Evolutionary conservation across 140 eudicot genomes (phyloP), one percentile per base, ranked within the genome.

Genomic region (Anethum foeniculum): DNA sequence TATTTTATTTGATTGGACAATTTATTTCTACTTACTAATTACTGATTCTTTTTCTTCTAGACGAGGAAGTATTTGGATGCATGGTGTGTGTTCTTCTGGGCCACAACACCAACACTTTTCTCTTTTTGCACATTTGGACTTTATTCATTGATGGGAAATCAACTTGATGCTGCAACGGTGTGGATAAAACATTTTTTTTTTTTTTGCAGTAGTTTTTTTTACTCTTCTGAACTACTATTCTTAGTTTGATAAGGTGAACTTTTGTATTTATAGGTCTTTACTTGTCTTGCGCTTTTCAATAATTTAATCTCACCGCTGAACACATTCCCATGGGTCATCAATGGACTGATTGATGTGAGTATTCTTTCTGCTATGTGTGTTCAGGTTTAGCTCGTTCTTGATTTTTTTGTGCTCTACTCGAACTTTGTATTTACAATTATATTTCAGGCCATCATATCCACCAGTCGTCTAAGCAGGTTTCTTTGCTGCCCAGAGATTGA

Each of bases 1-100:
- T 43, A 5, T 18, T 52, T 34, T 44, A 46, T 7, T 67, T 11
- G 4, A 14, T 18, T 15, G 19, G 15, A 43, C 43, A 60, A n/a
- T 43, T 13, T 13, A 4, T 2, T 52, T 78, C 81, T 36, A 62
- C n/a, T 60, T 51, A 78, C 10, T 56, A 23, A 39, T 60, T 51
- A 78, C 10, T 56, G 28, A 44, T 83, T 60, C 83, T 51, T 34
- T 68, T 44, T 88, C 27, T 16, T 34, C 75, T 65, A 94, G 98
- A 92, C 96, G 49, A 87, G 98, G 85, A 94, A 94, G 82, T 94
- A 94, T 86, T 82, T 94, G 88, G 98, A 94, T 85, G 97, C 97
- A 11, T 94, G 98, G 98, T 94, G 98, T 79, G 98, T 94, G 41
- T 94, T 94, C 91, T 94, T 94, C 84, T 94, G 98, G 98, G 98